Evolutionary conservation across 345 rosid species (phyloP).

Genomic region (Eucalyptus decipiens): DNA sequence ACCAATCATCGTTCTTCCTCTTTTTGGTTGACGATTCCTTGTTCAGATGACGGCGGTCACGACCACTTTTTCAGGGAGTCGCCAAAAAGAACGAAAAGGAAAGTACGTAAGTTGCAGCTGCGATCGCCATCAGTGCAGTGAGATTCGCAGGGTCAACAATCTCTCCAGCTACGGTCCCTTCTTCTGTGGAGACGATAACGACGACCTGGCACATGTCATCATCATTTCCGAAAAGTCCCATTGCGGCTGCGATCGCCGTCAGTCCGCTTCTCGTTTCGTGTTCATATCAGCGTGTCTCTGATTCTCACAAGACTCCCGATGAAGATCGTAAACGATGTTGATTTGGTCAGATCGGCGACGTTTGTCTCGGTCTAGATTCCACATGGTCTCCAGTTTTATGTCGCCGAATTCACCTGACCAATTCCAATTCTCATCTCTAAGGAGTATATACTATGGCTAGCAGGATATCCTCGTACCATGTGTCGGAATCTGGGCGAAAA

Average conservation of each 20-base stretch:
- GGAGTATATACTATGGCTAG: background rate
- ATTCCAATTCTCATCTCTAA: background rate
- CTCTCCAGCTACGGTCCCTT: background rate
- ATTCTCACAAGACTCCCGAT: background rate
- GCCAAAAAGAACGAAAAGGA: background rate
- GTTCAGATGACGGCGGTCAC: background rate
- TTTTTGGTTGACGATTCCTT: background rate
- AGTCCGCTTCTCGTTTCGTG: background rate
- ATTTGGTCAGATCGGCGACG: background rate
- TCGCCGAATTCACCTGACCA: background rate
- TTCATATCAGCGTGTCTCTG: background rate
- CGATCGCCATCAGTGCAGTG: background rate
- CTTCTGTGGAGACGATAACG: background rate
- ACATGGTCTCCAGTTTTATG: background rate
- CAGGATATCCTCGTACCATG: background rate
- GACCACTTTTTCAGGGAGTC: background rate
- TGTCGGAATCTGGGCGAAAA: background rate
- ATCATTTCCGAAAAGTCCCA: background rate
- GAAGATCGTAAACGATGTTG: background rate
- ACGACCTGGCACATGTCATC: background rate
- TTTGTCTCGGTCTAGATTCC: background rate
- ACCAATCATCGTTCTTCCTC: background rate
- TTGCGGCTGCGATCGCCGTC: background rate
- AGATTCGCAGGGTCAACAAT: background rate
- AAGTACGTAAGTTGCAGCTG: background rate